phyloP scores from a whole-genome alignment of 108 stramenopile genomes.

The Aurantiochytrium sp. region DNA sequence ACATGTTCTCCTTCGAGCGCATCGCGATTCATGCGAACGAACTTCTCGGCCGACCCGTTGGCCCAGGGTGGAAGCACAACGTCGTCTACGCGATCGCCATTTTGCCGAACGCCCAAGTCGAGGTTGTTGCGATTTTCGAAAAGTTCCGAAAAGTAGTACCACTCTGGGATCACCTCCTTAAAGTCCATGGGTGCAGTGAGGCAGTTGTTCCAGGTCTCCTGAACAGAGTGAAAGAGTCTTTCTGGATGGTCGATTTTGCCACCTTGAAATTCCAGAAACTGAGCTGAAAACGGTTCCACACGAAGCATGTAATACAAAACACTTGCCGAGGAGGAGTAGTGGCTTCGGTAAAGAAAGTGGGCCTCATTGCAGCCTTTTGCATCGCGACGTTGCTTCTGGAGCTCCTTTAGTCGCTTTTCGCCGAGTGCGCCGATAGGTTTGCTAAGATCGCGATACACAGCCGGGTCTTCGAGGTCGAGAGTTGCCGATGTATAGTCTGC shows the following conservation, averaged over 20 bases:
- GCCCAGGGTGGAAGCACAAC: slow-evolving; percentile 87
- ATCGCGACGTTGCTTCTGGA: slow-evolving; percentile 24
- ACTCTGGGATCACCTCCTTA: slow-evolving; percentile 92
- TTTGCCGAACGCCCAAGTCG: slow-evolving; percentile 74
- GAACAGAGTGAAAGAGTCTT: slow-evolving; percentile 73
- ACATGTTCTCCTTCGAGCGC: slow-evolving; percentile 37
- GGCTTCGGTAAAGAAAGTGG: slow-evolving; percentile 74
- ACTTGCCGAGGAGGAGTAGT: slow-evolving; percentile 86
- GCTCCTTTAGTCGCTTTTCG: slow-evolving; percentile 13
- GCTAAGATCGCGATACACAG: slow-evolving; percentile 42
- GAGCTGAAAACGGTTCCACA: slow-evolving; percentile 77
- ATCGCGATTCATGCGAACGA: slow-evolving; percentile 19
- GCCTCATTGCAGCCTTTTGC: slow-evolving; percentile 33
- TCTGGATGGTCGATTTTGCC: slow-evolving; percentile 91
- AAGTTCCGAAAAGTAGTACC: slow-evolving; percentile 85
- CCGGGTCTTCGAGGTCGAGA: slow-evolving; percentile 56
- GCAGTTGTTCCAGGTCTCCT: slow-evolving; percentile 63
- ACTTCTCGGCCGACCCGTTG: slow-evolving; percentile 64
- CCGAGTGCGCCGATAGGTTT: slow-evolving; percentile 49
- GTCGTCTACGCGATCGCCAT: slow-evolving; percentile 69
- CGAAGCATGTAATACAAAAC: slow-evolving; percentile 73
- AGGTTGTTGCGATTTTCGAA: slow-evolving; percentile 72
- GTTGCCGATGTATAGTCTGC: slow-evolving; percentile 62
- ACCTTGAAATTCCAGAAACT: slow-evolving; percentile 82
- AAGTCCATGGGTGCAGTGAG: background rate